Base-by-base conservation (phyloP, 1,284 basidiomycete species). In the Irpex rosettiformis region DNA sequence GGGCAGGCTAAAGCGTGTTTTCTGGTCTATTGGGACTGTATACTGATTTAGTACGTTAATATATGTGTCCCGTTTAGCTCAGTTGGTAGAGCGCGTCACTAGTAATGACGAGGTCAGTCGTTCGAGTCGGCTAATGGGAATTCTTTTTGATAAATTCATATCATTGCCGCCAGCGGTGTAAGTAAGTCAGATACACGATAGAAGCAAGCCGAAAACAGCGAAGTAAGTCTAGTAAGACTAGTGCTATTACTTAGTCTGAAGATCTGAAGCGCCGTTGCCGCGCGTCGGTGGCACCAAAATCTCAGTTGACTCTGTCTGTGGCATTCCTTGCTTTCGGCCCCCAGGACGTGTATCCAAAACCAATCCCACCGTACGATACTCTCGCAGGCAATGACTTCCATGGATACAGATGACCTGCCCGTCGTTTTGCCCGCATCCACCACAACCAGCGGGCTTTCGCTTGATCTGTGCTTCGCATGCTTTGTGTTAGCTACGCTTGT, bases 381-480 rank as follows among this genome's bases (percentile, higher is more conserved):
- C 33, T 7, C 33, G 16, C 6, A 37, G 2, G 3, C 13, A 5
- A 88, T 88, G 84, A 82, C 75, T 66, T 81, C 84, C 52, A 91
- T 91, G 89, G 88, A 91, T 57, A 85, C 86, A 43, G 89, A 90
- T 65, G 88, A 89, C 61, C 74, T 83, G 21, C 81, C 88, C 24
- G 86, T 91, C 22, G 86, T 91, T 21, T 75, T 91, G 3, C 81
- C 88, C 25, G 80, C 87, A 2, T 82, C 79, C 10, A 85, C 85
- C 3, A 85, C 85, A 3, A 81, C 81, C 0, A 90, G 89, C 33
- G 86, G 88, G 5, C 75, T 91, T 52, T 84, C 86, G 2, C 74
- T 91, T 57, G 84, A 87, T 28, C 73, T 91, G 89, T 91, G 66
- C 63, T 86, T 72, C 52, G 21, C 22, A 51, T 4, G 22, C 25